phyloP scores from a whole-genome alignment of 2,329 filamentous ascomycete genomes.

The Pseudogymnoascus sp. region DNA sequence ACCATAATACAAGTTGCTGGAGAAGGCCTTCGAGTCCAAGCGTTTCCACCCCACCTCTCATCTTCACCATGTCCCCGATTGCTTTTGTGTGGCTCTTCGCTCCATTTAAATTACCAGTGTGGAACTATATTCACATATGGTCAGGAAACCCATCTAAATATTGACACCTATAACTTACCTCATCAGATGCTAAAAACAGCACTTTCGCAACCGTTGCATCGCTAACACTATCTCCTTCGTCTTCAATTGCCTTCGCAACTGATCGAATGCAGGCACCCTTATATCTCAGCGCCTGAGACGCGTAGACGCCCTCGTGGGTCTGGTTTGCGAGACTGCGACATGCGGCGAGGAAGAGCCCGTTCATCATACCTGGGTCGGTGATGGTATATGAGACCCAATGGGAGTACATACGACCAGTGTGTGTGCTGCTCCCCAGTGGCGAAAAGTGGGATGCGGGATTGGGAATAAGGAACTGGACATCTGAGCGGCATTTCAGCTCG shows the following conservation, averaged over 20 bases:
- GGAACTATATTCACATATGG: not conserved
- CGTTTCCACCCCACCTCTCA: not conserved
- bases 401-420: not conserved
- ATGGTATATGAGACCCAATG: not conserved
- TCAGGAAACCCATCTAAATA: not conserved
- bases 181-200: not conserved
- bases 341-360: not conserved
- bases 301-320: not conserved
- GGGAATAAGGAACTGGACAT: not conserved
- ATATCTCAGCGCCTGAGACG: not conserved
- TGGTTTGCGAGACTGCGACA: not conserved
- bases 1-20: conserved; percentile 1
- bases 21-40: not conserved
- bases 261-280: not conserved
- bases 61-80: not conserved
- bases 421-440: not conserved
- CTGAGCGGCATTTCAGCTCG: not conserved
- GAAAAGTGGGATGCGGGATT: not conserved
- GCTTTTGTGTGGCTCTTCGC: not conserved
- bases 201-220: not conserved
- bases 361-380: not conserved
- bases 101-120: not conserved
- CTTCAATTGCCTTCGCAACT: not conserved
- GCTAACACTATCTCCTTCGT: not conserved
- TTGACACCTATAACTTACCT: not conserved